phyloP scores from a whole-genome alignment of 768 basidiomycete genomes.

The Kondoa malvinella region DNA sequence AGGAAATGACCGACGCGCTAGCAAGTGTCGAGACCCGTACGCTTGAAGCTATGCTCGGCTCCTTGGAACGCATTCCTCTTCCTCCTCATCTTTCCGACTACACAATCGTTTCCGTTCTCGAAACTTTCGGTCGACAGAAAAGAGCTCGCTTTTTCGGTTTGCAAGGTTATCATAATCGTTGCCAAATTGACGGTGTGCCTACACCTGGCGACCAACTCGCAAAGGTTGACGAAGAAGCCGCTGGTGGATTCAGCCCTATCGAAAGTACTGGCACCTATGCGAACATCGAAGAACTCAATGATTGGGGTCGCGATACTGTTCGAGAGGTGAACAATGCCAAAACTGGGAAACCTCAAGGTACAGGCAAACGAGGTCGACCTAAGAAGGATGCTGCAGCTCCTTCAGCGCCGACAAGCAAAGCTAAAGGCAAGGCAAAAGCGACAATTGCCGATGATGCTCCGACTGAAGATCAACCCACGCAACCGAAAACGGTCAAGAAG shows the following conservation, averaged over 20 bases:
- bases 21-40: slow-evolving; percentile 63
- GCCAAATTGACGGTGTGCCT: slow-evolving; percentile 41
- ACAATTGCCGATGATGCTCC: not conserved
- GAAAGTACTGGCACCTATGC: slow-evolving; percentile 2
- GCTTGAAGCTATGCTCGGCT: slow-evolving; percentile 50
- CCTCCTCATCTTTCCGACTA: slow-evolving; percentile 59
- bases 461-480: not conserved
- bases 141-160: slow-evolving; percentile 69
- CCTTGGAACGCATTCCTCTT: slow-evolving; percentile 47
- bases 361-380: not conserved
- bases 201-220: slow-evolving; percentile 3
- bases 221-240: slow-evolving; percentile 2
- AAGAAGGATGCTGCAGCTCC: not conserved
- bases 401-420: not conserved
- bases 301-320: not conserved
- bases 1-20: slow-evolving; percentile 21
- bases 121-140: slow-evolving; percentile 68
- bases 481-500: not conserved
- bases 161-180: slow-evolving; percentile 47
- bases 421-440: not conserved
- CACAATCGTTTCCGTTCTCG: slow-evolving; percentile 53
- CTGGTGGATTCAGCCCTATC: not conserved
- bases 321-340: not conserved
- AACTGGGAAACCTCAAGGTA: not conserved
- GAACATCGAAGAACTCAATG: slow-evolving; percentile 11